Evolutionary conservation across 2,329 filamentous ascomycete genomes (phyloP).

Genomic region (Penicillium polonicum): DNA sequence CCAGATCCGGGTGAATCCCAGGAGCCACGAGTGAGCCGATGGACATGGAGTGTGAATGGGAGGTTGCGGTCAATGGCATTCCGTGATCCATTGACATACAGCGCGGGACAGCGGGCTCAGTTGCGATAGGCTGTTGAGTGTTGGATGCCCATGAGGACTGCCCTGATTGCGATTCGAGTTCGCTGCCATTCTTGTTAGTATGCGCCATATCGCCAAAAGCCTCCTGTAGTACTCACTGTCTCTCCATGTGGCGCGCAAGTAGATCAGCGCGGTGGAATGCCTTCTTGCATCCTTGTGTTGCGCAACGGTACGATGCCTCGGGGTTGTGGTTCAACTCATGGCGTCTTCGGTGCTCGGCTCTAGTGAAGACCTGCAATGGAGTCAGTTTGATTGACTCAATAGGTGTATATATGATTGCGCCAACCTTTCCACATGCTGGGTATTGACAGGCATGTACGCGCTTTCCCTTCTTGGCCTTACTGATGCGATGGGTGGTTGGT

Average conservation of each 20-base stretch:
- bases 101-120: constrained; percentile 25
- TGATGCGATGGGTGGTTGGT: constrained; percentile 51
- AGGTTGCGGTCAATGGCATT: constrained; percentile 26
- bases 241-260: constrained; percentile 50
- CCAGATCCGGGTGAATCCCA: constrained; percentile 35
- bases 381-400: constrained; percentile 12
- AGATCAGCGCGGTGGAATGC: constrained; percentile 51
- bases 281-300: constrained; percentile 46
- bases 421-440: constrained; percentile 50
- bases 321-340: constrained; percentile 54
- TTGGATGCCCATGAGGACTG: constrained; percentile 30
- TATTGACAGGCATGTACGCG: constrained; percentile 50
- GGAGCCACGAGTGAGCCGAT: constrained; percentile 38
- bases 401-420: constrained; percentile 16
- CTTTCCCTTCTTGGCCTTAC: constrained; percentile 55
- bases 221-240: constrained; percentile 43
- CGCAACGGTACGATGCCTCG: constrained; percentile 46
- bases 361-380: constrained; percentile 47
- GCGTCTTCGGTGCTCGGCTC: constrained; percentile 50
- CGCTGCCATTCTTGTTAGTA: constrained; percentile 28
- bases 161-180: constrained; percentile 38
- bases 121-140: constrained; percentile 21
- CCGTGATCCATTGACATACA: constrained; percentile 24
- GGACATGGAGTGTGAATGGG: constrained; percentile 37
- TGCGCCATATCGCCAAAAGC: not conserved